Evolutionary conservation across 176 grass and related monocot genomes (phyloP).

Genomic region (Panicum miliaceum): DNA sequence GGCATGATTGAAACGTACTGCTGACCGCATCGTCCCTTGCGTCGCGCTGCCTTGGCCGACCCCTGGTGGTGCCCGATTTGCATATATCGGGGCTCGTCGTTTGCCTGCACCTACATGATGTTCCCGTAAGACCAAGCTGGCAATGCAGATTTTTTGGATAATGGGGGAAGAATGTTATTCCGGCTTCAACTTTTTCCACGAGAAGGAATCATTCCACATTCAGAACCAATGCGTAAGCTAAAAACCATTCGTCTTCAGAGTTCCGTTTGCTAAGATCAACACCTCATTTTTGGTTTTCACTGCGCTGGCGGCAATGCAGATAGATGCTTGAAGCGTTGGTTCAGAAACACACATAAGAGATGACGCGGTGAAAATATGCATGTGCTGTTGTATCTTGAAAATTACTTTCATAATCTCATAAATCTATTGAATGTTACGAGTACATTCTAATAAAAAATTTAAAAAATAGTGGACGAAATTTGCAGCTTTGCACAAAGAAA

Average conservation of each 20-base stretch:
- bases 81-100: constrained; percentile 1
- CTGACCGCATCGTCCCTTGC: constrained; percentile 28
- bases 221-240: too few relatives aligned
- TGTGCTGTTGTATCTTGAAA: too few relatives aligned
- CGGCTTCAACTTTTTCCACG: too few relatives aligned
- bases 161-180: too few relatives aligned
- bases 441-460: not conserved
- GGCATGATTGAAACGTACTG: constrained; percentile 40
- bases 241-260: too few relatives aligned
- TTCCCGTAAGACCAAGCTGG: not conserved
- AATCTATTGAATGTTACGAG: not conserved
- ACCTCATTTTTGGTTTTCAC: too few relatives aligned
- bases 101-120: not conserved
- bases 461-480: not conserved
- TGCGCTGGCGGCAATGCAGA: too few relatives aligned
- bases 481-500: too few relatives aligned
- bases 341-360: too few relatives aligned
- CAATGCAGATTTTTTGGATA: not conserved
- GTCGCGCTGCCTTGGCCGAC: not conserved
- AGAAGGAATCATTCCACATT: too few relatives aligned
- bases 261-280: too few relatives aligned
- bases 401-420: not conserved
- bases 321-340: not conserved
- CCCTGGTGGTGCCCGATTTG: not conserved
- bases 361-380: too few relatives aligned